Evolutionary conservation across 306 rosid species (phyloP).

Genomic region (Arachis stenosperma): DNA sequence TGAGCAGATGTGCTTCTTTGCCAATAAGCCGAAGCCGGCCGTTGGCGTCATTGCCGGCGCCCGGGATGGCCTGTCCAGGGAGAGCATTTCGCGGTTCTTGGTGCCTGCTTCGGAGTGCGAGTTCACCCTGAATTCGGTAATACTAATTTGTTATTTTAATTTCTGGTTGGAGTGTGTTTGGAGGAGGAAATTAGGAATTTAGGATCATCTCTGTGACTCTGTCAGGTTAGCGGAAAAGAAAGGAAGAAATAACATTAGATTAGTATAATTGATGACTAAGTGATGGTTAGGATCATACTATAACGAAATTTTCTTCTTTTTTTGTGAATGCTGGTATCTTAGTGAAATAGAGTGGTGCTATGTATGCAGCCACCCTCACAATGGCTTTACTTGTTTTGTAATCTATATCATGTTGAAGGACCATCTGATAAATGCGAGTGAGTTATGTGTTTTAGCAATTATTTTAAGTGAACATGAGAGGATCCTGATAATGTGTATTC

Average conservation of each 20-base stretch:
- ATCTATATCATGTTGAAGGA: too few species aligned
- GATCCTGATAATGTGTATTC: neutral
- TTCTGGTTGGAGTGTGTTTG: neutral
- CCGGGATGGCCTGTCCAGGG: slow-evolving; percentile 77
- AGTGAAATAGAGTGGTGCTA: too few species aligned
- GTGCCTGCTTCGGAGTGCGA: slow-evolving; percentile 85
- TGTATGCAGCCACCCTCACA: too few species aligned
- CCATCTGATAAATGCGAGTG: neutral
- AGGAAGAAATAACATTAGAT: too few species aligned
- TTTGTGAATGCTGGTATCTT: neutral
- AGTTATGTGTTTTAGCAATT: neutral
- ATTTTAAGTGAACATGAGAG: neutral
- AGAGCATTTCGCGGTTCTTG: slow-evolving; percentile 81
- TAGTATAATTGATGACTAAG: too few species aligned
- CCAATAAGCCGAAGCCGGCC: slow-evolving; percentile 71
- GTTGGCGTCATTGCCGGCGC: slow-evolving; percentile 90
- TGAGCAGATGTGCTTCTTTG: slow-evolving; percentile 85
- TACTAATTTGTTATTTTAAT: neutral
- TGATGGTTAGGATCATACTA: neutral
- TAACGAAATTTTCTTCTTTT: neutral
- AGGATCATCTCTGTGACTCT: too few species aligned
- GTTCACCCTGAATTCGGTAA: slow-evolving; percentile 80
- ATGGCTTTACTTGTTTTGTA: too few species aligned
- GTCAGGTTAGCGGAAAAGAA: too few species aligned
- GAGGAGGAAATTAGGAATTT: neutral